Base-by-base conservation (phyloP, 1,139 yeast genomes). In the Trichomonascaceae sp. region DNA sequence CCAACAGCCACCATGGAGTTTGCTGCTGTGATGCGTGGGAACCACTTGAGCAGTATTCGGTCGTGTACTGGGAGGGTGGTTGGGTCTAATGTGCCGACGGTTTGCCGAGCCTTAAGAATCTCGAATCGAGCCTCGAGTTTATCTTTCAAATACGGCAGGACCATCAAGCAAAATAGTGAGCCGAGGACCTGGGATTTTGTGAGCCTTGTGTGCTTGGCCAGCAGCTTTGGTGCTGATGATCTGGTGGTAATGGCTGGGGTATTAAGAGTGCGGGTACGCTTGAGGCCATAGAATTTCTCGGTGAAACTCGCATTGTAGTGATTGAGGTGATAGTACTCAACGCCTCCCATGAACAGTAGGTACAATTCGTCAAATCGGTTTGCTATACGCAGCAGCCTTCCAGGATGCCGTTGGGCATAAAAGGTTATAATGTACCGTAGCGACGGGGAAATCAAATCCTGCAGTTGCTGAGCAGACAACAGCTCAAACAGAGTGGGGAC, bases 281-380 rank as follows among this genome's bases (percentile, higher is more conserved):
- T 84, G 45, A 89, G 59, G 2, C 96, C 97, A 51, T 89, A 87
- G 52, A 87, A 89, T 52, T 81, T 81, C 53, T 87, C 97, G 0
- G 94, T 82, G 47, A 89, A 84, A 2, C 92, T 73, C 0, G 93
- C 75, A 48, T 81, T 87, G 84, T 93, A 81, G 37, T 67, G 65
- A 35, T 62, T 68, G 33, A 87, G 54, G 47, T 78, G 82, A 45
- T 71, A 69, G 65, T 76, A 76, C 54, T 89, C 96, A 1, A 87
- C 62, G n/a, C 69, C 44, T 0, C 81, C 74, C 52, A 89, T 62
- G 3, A 77, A 43, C 2, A 71, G 43, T 8, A 78, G 56, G 45
- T 78, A 79, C 25, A 84, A 47, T 57, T 82, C 94, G 52, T 87
- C 96, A 50, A 79, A 85, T 35, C 64, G 60, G 48, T 80, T 76